Percentiles rank a stretch among this genome's conserved stretches.
Evolutionary conservation across 2,329 filamentous ascomycete genomes (phyloP).

Genomic region (Lecanoromycetidae sp.): DNA sequence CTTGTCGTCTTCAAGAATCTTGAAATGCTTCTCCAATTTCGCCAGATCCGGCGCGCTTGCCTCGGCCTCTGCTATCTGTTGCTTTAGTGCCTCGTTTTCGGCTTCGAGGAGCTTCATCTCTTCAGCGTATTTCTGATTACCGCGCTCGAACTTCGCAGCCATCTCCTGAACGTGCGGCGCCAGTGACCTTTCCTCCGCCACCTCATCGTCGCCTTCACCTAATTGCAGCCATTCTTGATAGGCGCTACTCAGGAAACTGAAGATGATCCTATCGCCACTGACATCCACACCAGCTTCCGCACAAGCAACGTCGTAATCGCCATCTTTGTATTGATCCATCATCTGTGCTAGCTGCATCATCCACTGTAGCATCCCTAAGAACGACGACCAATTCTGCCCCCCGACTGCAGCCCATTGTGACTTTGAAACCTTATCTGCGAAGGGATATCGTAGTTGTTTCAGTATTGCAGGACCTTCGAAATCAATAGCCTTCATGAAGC

Average conservation of each 20-base stretch:
- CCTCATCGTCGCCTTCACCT: slow-evolving; percentile 79
- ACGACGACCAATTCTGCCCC: slow-evolving; percentile 93
- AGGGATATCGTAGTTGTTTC: slow-evolving; percentile 89
- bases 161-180: slow-evolving; percentile 77
- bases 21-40: slow-evolving; percentile 76
- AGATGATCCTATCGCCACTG: slow-evolving; percentile 81
- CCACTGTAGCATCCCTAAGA: slow-evolving; percentile 90
- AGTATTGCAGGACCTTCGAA: slow-evolving; percentile 86
- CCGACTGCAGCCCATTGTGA: slow-evolving; percentile 90
- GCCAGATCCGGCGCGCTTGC: slow-evolving; percentile 74
- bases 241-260: slow-evolving; percentile 76
- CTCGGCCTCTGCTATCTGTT: slow-evolving; percentile 81
- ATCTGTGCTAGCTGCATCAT: slow-evolving; percentile 97
- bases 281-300: slow-evolving; percentile 80
- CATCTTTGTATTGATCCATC: slow-evolving; percentile 68
- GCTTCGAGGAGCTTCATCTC: slow-evolving; percentile 78
- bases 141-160: slow-evolving; percentile 73
- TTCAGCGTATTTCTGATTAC: slow-evolving; percentile 72
- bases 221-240: slow-evolving; percentile 92
- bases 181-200: slow-evolving; percentile 64
- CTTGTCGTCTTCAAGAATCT: slow-evolving; percentile 87
- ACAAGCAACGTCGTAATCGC: slow-evolving; percentile 82
- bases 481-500: slow-evolving; percentile 89
- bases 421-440: slow-evolving; percentile 90
- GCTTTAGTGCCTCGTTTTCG: slow-evolving; percentile 66